A percentile compares a stretch with the other conserved stretches of the same genome.
Evolutionary conservation across 306 rosid genomes (phyloP).

Genomic region (Casuarina equisetifolia): DNA sequence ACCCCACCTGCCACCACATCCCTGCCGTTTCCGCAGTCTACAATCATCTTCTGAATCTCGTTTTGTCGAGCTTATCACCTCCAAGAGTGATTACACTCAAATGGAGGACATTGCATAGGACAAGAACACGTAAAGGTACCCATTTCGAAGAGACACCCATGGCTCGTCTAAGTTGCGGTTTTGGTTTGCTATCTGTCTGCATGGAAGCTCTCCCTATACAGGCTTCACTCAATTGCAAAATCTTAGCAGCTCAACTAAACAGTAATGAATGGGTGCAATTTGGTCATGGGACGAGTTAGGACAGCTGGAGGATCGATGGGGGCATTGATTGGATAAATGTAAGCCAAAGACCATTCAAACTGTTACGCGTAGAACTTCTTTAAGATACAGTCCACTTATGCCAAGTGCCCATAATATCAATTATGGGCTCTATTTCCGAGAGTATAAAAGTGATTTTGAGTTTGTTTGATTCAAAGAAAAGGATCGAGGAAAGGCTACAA

Average conservation of each 20-base stretch:
- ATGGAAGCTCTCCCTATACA: slow-evolving; percentile 33
- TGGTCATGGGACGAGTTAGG: slow-evolving; percentile 33
- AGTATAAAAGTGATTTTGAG: no score
- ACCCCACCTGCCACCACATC: slow-evolving; percentile 46
- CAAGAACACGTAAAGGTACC: slow-evolving; percentile 40
- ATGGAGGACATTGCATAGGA: slow-evolving; percentile 55
- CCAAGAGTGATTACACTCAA: slow-evolving; percentile 45
- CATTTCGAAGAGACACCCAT: slow-evolving; percentile 50
- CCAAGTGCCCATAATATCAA: no score
- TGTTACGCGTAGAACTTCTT: no score
- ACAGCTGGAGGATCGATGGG: slow-evolving; percentile 46
- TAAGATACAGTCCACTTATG: no score
- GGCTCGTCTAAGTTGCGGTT: not conserved
- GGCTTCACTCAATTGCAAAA: slow-evolving; percentile 31
- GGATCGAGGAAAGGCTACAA: no score
- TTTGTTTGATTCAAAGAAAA: no score
- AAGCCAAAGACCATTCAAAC: slow-evolving; percentile 26
- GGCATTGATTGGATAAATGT: slow-evolving; percentile 29
- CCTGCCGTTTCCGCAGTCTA: slow-evolving; percentile 44
- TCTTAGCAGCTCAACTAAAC: not conserved
- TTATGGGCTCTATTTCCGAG: no score
- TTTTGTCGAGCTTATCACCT: slow-evolving; percentile 48
- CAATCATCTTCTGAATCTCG: slow-evolving; percentile 55
- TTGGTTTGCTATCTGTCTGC: not conserved
- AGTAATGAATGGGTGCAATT: slow-evolving; percentile 36